Evolutionary conservation across 345 rosid species (phyloP).

Genomic region (Citrus medica): DNA sequence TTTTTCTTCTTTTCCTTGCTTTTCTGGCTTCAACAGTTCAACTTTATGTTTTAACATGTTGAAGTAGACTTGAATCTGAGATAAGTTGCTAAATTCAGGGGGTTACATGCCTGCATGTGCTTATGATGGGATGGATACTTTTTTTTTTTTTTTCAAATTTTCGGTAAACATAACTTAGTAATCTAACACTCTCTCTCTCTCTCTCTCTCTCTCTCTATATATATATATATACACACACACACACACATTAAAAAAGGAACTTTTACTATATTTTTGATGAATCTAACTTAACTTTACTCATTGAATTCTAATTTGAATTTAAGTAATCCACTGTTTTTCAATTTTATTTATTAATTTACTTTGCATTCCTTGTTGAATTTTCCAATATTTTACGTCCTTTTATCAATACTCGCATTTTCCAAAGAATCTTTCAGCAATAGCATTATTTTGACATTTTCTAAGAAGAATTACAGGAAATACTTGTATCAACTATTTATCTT

Average conservation of each 20-base stretch:
- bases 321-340: background rate
- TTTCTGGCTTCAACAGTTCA: background rate
- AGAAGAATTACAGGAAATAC: background rate
- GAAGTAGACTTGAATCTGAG: too few relatives aligned
- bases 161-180: background rate
- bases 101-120: background rate
- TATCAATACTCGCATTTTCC: background rate
- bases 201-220: too few relatives aligned
- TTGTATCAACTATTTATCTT: background rate
- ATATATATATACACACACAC: too few relatives aligned
- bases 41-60: background rate
- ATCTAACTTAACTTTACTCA: background rate
- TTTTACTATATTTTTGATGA: too few relatives aligned
- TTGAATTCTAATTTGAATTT: background rate
- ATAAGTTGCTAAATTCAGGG: too few relatives aligned
- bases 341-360: too few relatives aligned
- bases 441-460: background rate
- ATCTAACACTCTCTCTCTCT: too few relatives aligned
- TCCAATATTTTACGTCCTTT: background rate
- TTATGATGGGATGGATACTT: background rate
- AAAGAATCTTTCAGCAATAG: background rate
- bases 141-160: too few relatives aligned
- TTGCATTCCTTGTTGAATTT: background rate
- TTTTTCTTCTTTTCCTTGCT: background rate
- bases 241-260: too few relatives aligned